Evolutionary conservation across 352 stramenopile species (phyloP).

Genomic region (Stramenopiles sp.): DNA sequence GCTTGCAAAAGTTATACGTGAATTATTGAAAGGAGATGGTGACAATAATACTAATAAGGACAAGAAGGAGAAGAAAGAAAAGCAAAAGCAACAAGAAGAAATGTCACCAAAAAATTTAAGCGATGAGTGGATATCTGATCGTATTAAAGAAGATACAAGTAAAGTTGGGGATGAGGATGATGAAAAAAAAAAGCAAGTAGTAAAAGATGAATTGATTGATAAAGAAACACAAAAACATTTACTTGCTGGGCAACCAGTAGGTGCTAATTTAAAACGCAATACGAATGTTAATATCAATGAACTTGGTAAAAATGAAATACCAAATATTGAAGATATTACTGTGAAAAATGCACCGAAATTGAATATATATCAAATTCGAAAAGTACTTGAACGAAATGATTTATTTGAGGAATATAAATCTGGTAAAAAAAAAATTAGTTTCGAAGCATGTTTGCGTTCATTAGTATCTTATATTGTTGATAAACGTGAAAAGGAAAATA

Average conservation of each 20-base stretch:
- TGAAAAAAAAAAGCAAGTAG: not conserved
- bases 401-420: not conserved
- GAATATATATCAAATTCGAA: not conserved
- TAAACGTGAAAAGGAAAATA: not conserved
- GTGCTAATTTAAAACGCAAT: not conserved
- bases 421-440: slow-evolving; percentile 1
- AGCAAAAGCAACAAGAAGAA: not conserved
- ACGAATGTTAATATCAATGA: not conserved
- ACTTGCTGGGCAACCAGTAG: not conserved
- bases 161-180: too few species aligned
- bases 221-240: not conserved
- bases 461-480: not conserved
- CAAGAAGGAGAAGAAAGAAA: not conserved
- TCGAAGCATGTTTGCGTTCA: not conserved
- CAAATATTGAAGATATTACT: not conserved
- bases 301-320: not conserved
- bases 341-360: not conserved
- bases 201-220: not conserved
- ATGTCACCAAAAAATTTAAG: too few species aligned
- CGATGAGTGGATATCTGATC: not conserved
- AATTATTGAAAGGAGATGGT: not conserved
- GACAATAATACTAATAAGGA: not conserved
- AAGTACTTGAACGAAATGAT: not conserved
- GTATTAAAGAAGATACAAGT: not conserved
- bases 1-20: not conserved